Conservation (phyloP, 1,139 yeast genomes). For the Yamadazyma friedrichii region DNA sequence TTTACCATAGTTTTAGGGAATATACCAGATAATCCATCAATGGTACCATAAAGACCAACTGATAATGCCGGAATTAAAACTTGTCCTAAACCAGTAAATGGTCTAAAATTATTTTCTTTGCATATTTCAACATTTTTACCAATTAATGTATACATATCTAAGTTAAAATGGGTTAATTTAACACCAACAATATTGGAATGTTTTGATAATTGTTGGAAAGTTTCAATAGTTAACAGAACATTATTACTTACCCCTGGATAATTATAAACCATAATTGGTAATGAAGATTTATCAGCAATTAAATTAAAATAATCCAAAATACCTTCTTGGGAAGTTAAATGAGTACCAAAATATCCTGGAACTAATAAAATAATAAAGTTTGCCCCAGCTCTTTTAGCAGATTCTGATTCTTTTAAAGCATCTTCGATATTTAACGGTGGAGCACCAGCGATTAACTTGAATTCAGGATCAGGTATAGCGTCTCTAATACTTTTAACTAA, state of each 20-base stretch:
- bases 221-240: constrained; percentile 32
- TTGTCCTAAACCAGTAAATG: constrained; percentile 50
- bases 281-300: constrained; percentile 29
- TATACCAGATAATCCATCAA: constrained; percentile 45
- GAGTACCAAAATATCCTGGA: constrained; percentile 35
- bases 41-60: constrained; percentile 44
- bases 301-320: constrained; percentile 30
- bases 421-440: constrained; percentile 30
- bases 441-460: constrained; percentile 35
- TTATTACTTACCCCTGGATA: constrained; percentile 42
- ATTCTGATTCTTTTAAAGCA: constrained; percentile 27
- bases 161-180: constrained; percentile 41
- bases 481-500: constrained; percentile 21
- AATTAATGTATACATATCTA: constrained; percentile 35
- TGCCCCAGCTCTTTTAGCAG: constrained; percentile 33
- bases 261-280: constrained; percentile 36
- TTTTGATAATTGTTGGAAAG: constrained; percentile 28
- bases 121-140: constrained; percentile 35
- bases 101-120: constrained; percentile 36
- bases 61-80: constrained; percentile 42
- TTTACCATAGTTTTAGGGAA: constrained; percentile 41
- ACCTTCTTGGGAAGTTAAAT: constrained; percentile 33
- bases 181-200: constrained; percentile 39
- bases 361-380: constrained; percentile 31
- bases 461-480: constrained; percentile 26